Evolutionary conservation across 1,284 basidiomycete species (phyloP).

Genomic region (Porodaedalea pini): DNA sequence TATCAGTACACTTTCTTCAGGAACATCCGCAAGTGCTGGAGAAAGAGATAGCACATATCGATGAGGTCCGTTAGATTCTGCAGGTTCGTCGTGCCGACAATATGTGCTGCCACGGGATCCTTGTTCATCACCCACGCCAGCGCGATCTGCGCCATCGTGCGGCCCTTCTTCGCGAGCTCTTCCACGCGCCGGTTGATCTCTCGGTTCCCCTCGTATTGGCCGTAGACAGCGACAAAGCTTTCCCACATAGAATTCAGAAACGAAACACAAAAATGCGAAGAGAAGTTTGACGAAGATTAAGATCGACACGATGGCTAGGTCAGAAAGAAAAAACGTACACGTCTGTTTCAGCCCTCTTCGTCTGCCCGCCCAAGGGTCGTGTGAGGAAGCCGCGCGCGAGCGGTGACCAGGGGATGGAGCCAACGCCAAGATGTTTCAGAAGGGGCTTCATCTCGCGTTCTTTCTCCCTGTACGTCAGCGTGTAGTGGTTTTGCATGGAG

Average conservation of each 20-base stretch:
- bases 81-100: slow-evolving; percentile 50
- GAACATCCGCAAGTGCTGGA: too few species aligned
- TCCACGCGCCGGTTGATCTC: slow-evolving; percentile 34
- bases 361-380: slow-evolving; percentile 37
- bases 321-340: slow-evolving; percentile 2
- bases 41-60: slow-evolving; percentile 32
- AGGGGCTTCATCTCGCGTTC: slow-evolving; percentile 68
- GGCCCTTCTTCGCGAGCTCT: slow-evolving; percentile 45
- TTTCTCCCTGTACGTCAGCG: slow-evolving; percentile 59
- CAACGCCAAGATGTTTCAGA: slow-evolving; percentile 35
- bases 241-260: background rate
- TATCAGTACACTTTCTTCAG: slow-evolving; percentile 33
- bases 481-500: slow-evolving; percentile 69
- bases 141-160: slow-evolving; percentile 56
- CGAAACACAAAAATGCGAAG: background rate
- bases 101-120: slow-evolving; percentile 45
- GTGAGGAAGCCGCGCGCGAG: slow-evolving; percentile 46
- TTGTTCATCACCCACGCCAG: slow-evolving; percentile 49
- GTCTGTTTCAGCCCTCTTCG: slow-evolving; percentile 26
- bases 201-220: slow-evolving; percentile 7
- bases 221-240: slow-evolving; percentile 6
- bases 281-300: too few species aligned
- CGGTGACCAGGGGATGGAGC: slow-evolving; percentile 48
- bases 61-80: slow-evolving; percentile 49
- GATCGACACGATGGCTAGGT: background rate